Evolutionary conservation across 768 basidiomycete species (phyloP), one percentile per base, ranked within the genome.

Genomic region (Suillus occidentalis): DNA sequence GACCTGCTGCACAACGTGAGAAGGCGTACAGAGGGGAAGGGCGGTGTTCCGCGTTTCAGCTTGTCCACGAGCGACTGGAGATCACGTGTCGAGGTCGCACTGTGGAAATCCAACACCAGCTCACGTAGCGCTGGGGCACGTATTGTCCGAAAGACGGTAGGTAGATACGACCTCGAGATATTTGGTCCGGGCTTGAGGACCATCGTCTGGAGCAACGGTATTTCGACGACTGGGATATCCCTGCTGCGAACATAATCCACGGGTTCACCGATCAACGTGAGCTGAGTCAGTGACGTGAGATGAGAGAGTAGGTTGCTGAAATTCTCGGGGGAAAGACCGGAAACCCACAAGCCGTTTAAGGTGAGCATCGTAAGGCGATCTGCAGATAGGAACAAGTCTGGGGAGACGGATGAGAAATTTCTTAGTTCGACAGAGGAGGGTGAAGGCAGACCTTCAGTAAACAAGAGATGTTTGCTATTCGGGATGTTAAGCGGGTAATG

Each of bases 111-210:
- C 28, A 75, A 68, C 37, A 67, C 40, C 25, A 77, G 63, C 7
- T 75, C 68, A 22, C 72, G 64, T 20, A 75, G 45, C 25, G 61
- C 64, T n/a, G 75, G 75, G 13, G 73, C 67, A 40, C 67, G 34
- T 18, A 77, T 22, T 36, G 57, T 68, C 59, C 70, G 68, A 52
- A 76, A 60, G 55, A 74, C 62, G 6, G 70, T 63, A 5, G 70
- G 72, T 40, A 75, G 62, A 50, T 76, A 75, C 13, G 59, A 42
- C 42, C 73, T 74, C 10, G 75, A 76, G 28, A 75, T 67, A 40
- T 73, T 72, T 18, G 67, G 66, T 9, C 72, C 72, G 53, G 75
- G 75, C 50, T 64, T 72, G 20, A 75, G 66, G 9, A 55, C 43
- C 63, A 73, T 45, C 42, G 45, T 72, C 6, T 68, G 67, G 31